Evolutionary conservation across 1,284 basidiomycete genomes (phyloP), one percentile per base, ranked within the genome.

Genomic region (Ceratorhiza oryzae-sativae): DNA sequence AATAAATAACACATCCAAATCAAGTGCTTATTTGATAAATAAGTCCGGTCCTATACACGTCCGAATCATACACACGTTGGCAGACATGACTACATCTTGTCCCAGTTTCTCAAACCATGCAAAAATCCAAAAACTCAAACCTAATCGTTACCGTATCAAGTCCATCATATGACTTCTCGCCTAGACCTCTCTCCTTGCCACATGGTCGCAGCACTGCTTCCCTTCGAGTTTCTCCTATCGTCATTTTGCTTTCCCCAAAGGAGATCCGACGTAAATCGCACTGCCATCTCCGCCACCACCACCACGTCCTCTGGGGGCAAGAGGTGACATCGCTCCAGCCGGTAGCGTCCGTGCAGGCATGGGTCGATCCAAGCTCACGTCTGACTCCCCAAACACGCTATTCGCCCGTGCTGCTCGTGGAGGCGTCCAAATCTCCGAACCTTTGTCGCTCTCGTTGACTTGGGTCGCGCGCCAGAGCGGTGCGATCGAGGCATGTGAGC

Each of bases 211-310:
- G 30, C 27, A 56, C 27, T 8, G 27, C 53, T 3, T 30, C 30
- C 53, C 13, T 36, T 3, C 34, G 30, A 15, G 18, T 56, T 36
- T 36, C 27, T 56, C 53, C 53, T 56, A 56, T 56, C 53, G 10
- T n/a, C 10, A 34, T 56, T 34, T 20, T 3, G 3, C 20, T n/a
- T 2, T 4, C 30, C 53, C 13, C 18, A 56, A 32, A 8, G 53
- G 53, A 10, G 53, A 56, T 3, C 30, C 27, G 49, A 4, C 15
- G 15, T 53, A 53, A 53, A 23, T 36, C 53, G 53, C 53, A 56
- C 53, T 56, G 53, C 53, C 53, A 30, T 56, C 53, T 30, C 53
- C 53, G 25, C 48, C 30, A 34, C 53, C 53, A 34, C 53, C 53
- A 53, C 12, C 51, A 27, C 18, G 27, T 32, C 20, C n/a, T n/a